These are phyloP conservation scores for Kodamaea derodonti DNA, from an alignment of 1,139 yeast species.

Conservation along the genomic window DNA sequence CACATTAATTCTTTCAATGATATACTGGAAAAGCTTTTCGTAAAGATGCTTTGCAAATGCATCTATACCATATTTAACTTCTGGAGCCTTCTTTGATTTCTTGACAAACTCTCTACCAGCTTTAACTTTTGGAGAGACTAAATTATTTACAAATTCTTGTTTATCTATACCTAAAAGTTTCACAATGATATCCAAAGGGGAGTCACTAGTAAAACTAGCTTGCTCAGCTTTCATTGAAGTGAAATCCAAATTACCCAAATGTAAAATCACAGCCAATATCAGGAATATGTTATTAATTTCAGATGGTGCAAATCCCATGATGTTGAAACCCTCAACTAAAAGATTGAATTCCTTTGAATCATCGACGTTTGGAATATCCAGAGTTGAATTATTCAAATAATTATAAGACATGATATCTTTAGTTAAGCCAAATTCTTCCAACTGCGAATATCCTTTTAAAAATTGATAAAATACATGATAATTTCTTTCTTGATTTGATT, in stretches of 20 bases:
- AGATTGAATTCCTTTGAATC: slow-evolving; percentile 65
- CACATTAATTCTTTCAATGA: slow-evolving; percentile 75
- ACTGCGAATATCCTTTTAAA: slow-evolving; percentile 59
- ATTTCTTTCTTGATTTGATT: slow-evolving; percentile 73
- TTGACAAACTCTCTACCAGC: slow-evolving; percentile 88
- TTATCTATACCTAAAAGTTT: slow-evolving; percentile 63
- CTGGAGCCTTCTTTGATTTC: slow-evolving; percentile 75
- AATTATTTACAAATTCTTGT: slow-evolving; percentile 49
- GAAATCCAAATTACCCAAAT: slow-evolving; percentile 81
- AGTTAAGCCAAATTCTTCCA: slow-evolving; percentile 47
- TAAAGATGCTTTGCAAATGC: slow-evolving; percentile 86
- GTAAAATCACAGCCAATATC: slow-evolving; percentile 72
- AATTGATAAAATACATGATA: slow-evolving; percentile 92
- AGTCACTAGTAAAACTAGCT: slow-evolving; percentile 58
- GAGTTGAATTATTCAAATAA: slow-evolving; percentile 56
- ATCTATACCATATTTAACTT: slow-evolving; percentile 78
- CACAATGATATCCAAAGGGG: slow-evolving; percentile 56
- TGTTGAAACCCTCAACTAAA: slow-evolving; percentile 62
- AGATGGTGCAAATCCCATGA: slow-evolving; percentile 62
- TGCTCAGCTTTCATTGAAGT: slow-evolving; percentile 73
- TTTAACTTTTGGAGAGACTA: slow-evolving; percentile 78
- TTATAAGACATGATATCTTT: slow-evolving; percentile 45
- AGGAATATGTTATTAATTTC: slow-evolving; percentile 62
- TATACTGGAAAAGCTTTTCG: slow-evolving; percentile 75
- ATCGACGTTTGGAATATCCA: slow-evolving; percentile 63